phyloP scores from a whole-genome alignment of 2,329 filamentous ascomycete genomes.

The Neodidymelliopsis sp. region DNA sequence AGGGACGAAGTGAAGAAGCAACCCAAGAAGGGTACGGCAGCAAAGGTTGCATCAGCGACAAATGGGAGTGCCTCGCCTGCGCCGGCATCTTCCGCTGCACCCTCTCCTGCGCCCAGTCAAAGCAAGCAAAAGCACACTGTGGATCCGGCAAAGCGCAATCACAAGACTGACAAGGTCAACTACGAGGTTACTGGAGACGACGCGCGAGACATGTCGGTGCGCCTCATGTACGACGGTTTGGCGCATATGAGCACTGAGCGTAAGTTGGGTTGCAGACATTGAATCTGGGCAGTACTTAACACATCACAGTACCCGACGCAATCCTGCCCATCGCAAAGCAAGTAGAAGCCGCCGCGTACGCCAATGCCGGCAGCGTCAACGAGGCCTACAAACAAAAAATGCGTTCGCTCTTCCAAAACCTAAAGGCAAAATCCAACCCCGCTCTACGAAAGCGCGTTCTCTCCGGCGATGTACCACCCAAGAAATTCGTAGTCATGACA shows the following conservation, averaged over 20 bases:
- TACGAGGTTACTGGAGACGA: constrained; percentile 76
- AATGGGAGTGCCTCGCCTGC: constrained; percentile 43
- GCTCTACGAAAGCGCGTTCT: constrained; percentile 79
- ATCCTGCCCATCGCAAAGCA: constrained; percentile 72
- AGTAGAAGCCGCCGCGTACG: constrained; percentile 79
- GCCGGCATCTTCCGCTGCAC: constrained; percentile 49
- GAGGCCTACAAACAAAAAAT: constrained; percentile 86
- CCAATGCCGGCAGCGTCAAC: constrained; percentile 71
- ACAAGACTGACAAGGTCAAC: constrained; percentile 81
- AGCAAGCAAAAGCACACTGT: constrained; percentile 63
- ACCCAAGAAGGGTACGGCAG: constrained; percentile 38
- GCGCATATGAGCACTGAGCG: constrained; percentile 70
- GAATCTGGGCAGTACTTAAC: constrained; percentile 14
- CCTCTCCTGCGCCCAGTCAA: constrained; percentile 59
- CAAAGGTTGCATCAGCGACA: constrained; percentile 27
- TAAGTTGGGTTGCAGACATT: constrained; percentile 35
- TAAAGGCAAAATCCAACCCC: constrained; percentile 90
- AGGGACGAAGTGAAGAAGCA: constrained; percentile 74
- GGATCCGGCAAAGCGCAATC: constrained; percentile 78
- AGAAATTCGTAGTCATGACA: constrained; percentile 83
- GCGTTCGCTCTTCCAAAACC: constrained; percentile 89
- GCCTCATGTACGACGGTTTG: constrained; percentile 92
- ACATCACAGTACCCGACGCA: constrained; percentile 61
- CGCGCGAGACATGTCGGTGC: constrained; percentile 83
- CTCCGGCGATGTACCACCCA: constrained; percentile 73